phyloP scores from a whole-genome alignment of 805 yeast genomes.

The Sugiyamaella qingdaonensis region DNA sequence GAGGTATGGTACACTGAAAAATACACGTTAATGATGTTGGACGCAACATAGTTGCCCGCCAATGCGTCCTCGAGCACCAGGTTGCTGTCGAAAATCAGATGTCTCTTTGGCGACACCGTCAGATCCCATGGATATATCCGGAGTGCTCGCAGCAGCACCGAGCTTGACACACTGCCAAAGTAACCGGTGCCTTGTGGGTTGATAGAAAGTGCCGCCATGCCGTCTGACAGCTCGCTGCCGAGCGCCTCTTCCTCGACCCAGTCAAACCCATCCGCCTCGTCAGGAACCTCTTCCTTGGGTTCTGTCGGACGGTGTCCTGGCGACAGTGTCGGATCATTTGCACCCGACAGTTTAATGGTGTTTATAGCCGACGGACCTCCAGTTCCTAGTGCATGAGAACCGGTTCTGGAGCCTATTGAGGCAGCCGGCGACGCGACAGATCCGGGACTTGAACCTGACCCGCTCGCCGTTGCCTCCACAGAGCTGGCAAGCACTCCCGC shows the following conservation, averaged over 20 bases:
- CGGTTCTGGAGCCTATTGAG: not conserved
- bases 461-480: not conserved
- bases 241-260: slow-evolving; percentile 52
- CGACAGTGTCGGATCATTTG: not conserved
- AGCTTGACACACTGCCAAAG: slow-evolving; percentile 61
- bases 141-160: slow-evolving; percentile 49
- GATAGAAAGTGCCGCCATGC: slow-evolving; percentile 59
- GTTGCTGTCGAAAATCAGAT: not conserved
- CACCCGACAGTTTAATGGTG: not conserved
- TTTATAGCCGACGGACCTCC: not conserved
- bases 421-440: not conserved
- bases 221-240: slow-evolving; percentile 40
- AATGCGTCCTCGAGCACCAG: slow-evolving; percentile 3
- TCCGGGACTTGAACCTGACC: slow-evolving; percentile 2
- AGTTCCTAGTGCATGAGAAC: not conserved
- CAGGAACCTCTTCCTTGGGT: slow-evolving; percentile 37
- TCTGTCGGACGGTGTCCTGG: slow-evolving; percentile 26
- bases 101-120: slow-evolving; percentile 9
- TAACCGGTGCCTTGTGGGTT: slow-evolving; percentile 55
- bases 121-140: slow-evolving; percentile 33
- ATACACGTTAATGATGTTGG: slow-evolving; percentile 45
- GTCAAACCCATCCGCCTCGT: slow-evolving; percentile 51
- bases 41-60: slow-evolving; percentile 19
- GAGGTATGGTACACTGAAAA: slow-evolving; percentile 58
- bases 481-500: slow-evolving; percentile 1